Conservation (phyloP, 768 basidiomycete species). For the Paxillus involutus region DNA sequence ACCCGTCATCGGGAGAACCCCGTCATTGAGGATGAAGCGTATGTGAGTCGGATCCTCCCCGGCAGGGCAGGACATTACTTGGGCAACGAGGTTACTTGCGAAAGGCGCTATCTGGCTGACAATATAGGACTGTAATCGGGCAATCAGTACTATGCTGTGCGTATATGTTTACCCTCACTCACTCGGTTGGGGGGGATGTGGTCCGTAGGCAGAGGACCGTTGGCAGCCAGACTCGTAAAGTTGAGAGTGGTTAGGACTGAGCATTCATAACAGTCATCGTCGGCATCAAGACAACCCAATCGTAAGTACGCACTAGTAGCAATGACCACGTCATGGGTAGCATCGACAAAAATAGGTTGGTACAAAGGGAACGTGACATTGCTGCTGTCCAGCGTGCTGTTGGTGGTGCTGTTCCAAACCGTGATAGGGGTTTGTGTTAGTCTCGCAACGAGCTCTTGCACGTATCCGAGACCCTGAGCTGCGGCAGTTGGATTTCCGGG, state of each 20-base stretch:
- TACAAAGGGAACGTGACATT: conserved; percentile 35
- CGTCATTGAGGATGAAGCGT: conserved; percentile 51
- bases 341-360: conserved; percentile 45
- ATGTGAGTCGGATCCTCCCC: conserved; percentile 30
- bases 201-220: conserved; percentile 40
- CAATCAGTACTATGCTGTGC: neutral
- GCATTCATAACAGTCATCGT: neutral
- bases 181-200: conserved; percentile 36
- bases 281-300: neutral
- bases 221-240: conserved; percentile 40
- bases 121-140: conserved; percentile 33
- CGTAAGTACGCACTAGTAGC: conserved; percentile 29
- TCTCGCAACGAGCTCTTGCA: conserved; percentile 45
- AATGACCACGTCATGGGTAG: conserved; percentile 46
- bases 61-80: conserved; percentile 42
- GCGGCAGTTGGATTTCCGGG: conserved; percentile 44
- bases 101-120: conserved; percentile 46
- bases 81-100: conserved; percentile 47
- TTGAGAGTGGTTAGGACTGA: conserved; percentile 45
- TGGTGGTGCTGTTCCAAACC: conserved; percentile 44
- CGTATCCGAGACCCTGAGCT: conserved; percentile 39
- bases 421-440: conserved; percentile 37
- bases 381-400: conserved; percentile 44
- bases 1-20: conserved; percentile 43
- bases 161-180: neutral